Conservation (phyloP, 148 eudicot species). For the Linanthus parryae region DNA sequence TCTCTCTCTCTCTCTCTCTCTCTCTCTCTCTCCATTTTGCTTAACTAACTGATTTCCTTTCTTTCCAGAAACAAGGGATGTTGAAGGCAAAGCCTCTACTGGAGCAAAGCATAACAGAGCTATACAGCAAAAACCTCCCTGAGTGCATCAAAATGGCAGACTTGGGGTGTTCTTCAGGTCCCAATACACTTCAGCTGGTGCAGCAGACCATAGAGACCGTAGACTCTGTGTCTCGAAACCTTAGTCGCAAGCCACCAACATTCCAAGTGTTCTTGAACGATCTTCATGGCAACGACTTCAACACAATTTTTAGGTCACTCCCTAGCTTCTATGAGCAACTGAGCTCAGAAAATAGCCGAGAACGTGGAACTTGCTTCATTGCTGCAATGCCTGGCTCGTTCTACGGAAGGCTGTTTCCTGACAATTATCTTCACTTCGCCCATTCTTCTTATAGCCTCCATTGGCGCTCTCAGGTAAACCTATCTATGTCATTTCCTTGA, state of each 20-base stretch:
- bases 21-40: too few relatives aligned
- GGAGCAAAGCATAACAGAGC: neutral
- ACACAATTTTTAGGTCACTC: neutral
- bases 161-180: constrained; percentile 9
- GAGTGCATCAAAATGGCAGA: constrained; percentile 5
- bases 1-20: too few relatives aligned
- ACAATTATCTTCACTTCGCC: neutral
- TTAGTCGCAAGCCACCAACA: neutral
- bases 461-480: neutral
- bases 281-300: constrained; percentile 5
- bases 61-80: neutral
- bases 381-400: neutral
- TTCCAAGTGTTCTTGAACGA: constrained; percentile 5
- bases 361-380: neutral
- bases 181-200: constrained; percentile 2
- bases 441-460: neutral
- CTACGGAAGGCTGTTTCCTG: neutral
- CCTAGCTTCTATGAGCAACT: constrained; percentile 4
- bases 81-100: neutral
- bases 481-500: neutral
- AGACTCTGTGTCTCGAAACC: neutral
- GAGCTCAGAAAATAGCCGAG: neutral
- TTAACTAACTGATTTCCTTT: too few relatives aligned
- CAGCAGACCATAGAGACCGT: neutral
- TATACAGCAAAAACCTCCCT: neutral